Percentiles rank a stretch among this genome's conserved stretches.
phyloP scores from a whole-genome alignment of 768 basidiomycete genomes.

The Leucosporidium creatinivorum region DNA sequence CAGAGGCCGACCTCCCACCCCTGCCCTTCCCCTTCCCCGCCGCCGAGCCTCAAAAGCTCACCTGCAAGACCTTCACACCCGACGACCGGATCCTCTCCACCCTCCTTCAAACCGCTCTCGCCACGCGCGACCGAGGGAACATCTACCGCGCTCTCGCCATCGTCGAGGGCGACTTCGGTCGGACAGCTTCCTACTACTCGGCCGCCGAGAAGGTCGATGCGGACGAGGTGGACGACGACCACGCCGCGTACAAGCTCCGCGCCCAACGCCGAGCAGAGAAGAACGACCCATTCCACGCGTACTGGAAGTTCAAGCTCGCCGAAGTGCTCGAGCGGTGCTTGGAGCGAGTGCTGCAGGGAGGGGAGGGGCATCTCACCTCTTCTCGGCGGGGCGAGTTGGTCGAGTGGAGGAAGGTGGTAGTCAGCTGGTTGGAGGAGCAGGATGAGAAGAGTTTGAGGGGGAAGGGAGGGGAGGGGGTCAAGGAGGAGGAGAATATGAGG shows the following conservation, averaged over 20 bases:
- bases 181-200: background rate
- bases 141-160: background rate
- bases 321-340: slow-evolving; percentile 2
- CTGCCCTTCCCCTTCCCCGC: background rate
- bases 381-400: background rate
- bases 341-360: background rate
- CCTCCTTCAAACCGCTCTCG: slow-evolving; percentile 5
- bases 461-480: background rate
- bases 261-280: background rate
- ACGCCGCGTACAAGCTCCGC: background rate
- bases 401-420: background rate
- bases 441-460: slow-evolving; percentile 4
- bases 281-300: background rate
- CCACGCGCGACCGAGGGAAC: slow-evolving; percentile 1
- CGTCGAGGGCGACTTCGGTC: background rate
- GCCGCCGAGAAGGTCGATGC: background rate
- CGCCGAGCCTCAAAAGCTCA: background rate
- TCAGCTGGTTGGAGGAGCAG: background rate
- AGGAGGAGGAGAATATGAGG: slow-evolving; percentile 4
- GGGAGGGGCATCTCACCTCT: background rate
- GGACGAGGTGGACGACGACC: background rate
- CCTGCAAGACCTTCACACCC: background rate
- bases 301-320: slow-evolving; percentile 3
- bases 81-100: slow-evolving; percentile 1
- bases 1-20: background rate